Base-by-base conservation (phyloP, 208 protist genomes). In the Leishmania mexicana region DNA sequence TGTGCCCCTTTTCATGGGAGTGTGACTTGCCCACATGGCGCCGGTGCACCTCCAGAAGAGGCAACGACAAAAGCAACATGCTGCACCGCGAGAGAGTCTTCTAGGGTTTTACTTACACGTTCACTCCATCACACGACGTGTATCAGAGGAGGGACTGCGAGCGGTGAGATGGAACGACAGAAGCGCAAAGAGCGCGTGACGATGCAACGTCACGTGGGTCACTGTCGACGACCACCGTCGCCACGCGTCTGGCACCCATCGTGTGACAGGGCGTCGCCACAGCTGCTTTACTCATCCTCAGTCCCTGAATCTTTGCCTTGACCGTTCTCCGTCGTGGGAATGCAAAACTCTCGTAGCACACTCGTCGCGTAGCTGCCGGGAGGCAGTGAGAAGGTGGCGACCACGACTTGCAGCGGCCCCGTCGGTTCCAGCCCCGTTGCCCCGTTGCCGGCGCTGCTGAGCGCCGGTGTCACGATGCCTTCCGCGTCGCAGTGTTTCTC, bases 331-430 rank as follows among this genome's bases (percentile, higher is more conserved):
- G 85, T 83, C 45, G 83, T 85, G 2, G 87, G 79, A 21, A 88
- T 79, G 47, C 86, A 89, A 71, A 98, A 93, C 85, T 98, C 95
- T 13, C 95, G 81, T 35, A 98, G 81, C 47, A 98, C 92, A 57
- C 83, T 92, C 3, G 95, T 98, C 31, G 95, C 95, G 79, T 98
- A 98, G 79, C 91, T 90, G 8, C 95, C 95, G 15, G 95, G 88
- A 13, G 94, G 95, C 31, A 98, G 90, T 1, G 88, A 87, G 79
- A 98, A 98, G 67, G 90, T 72, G 8, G 87, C 89, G 51, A 96
- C 81, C 51, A 97, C 60, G 24, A 80, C 90, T 28, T 87, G 67
- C 19, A 84, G 64, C 35, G 83, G 75, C 0, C 86, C 76, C 65
- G 88, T 77, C 53, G 83, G 71, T 70, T 82, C 70, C 38, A 40